Base-by-base conservation (phyloP, 805 yeast species). In the Zygosaccharomyces bisporus region DNA sequence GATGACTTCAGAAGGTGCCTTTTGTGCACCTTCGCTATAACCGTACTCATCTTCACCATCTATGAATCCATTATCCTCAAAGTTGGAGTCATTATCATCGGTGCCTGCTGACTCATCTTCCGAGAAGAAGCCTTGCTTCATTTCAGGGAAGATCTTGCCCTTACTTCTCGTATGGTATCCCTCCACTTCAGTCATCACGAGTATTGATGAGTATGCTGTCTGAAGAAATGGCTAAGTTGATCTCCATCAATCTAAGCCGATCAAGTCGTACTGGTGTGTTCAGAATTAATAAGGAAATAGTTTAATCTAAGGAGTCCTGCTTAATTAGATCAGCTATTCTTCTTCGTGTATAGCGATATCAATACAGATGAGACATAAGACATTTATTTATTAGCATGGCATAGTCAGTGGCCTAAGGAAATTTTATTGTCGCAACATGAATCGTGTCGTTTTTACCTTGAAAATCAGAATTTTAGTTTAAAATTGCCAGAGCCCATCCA, bases 71-170 rank as follows among this genome's bases (percentile, higher is more conserved):
- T 49, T 54, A 32, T 55, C 61, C 13, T 53, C 61, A 20, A 50
- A 50, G 18, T 51, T 57, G 2, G 51, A 51, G 6, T 50, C 50
- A 19, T 55, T 53, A 36, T 57, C 62, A 44, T 57, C 64, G 7
- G 65, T 60, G 7, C 52, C 60, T 18, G 66, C 61, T 14, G 61
- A 64, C 36, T 61, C 63, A 39, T 62, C 64, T 27, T 54, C 57
- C 13, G 65, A 61, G 41, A 61, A 63, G 44, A 58, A 60, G 21
- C 58, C 47, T 33, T 49, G 53, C 12, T 51, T 49, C 61, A 56
- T 55, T 25, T 51, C 52, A 14, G 64, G 60, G 25, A 55, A 59
- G 16, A 45, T 44, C 16, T 46, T 50, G 6, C 52, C 56, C 31
- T 54, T 60, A 34, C 56, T 56, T 43, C 57, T 52, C 13, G 63